Evolutionary conservation across 768 basidiomycete species (phyloP), one percentile per base, ranked within the genome.

Genomic region (Thelephora ganbajun): DNA sequence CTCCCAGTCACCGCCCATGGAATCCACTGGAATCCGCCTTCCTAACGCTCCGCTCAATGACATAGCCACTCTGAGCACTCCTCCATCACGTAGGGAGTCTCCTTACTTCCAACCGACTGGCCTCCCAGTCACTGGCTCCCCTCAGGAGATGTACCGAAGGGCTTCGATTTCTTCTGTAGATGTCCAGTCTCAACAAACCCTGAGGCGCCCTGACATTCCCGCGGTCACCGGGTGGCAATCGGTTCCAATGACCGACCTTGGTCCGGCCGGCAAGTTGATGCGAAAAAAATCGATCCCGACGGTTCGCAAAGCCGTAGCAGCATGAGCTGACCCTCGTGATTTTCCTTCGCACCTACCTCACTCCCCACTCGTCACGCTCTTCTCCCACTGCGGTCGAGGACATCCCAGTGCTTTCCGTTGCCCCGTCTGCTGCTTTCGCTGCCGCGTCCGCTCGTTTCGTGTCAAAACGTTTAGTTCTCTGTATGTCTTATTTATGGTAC

Each of bases 11-110:
- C 65, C 62, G 19, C 62, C 61, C 16, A 50, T 60, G 20, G 78
- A 79, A 49, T 71, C 70, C 26, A 18, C 39, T 41, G 77, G 76
- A 16, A 87, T 87, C 57, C 77, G 83, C 34, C 73, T 86, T 6
- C 84, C 84, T 13, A 82, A 79, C 52, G 74, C 81, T 6, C 80
- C 82, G 1, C 68, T 85, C 34, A 72, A 75, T 11, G 84, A 85
- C 57, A 76, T 86, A 50, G 77, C 79, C 2, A 74, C 78, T 5
- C 61, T 72, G 3, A 59, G 59, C 52, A 51, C 52, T 2, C 48
- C 53, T 46, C 54, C 59, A 3, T 34, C 46, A 35, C 39, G 18
- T 41, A 22, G 14, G 11, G 16, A 16, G 39, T 41, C 39, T 14
- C 39, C 39, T 16, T 41, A 41, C 22, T 41, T 41, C 14, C 39